Base-by-base conservation (phyloP, 2,329 filamentous ascomycete species). In the Clonostachys rosea region DNA sequence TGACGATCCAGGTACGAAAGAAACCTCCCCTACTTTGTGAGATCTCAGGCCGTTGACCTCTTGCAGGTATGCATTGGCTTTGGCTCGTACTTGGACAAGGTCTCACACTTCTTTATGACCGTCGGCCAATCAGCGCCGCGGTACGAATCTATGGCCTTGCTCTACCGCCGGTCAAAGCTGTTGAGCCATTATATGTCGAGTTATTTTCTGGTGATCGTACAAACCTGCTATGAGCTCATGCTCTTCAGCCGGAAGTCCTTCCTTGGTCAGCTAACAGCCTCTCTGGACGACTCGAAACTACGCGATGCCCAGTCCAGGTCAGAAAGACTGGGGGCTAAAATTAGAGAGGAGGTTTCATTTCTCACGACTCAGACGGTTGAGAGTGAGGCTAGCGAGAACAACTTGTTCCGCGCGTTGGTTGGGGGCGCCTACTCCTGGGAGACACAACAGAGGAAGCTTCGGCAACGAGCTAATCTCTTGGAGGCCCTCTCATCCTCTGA, bases 71-170 rank as follows among this genome's bases (percentile, higher is more conserved):
- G 36, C 17, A 39, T 39, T 18, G 36, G 17, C 9, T 54, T 59
- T 4, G 59, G 55, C 39, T 53, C 57, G 40, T 59, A 58, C 24
- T 45, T 69, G 6, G 65, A 69, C 6, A 67, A 59, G 43, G 34
- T 70, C 6, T 71, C 69, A 2, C 44, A 40, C 2, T 49, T 72
- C 2, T 57, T 72, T 47, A 71, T 71, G 66, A 54, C 52, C 4
- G 49, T 62, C 16, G 67, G 69, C 40, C 62, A 60, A 30, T 63
- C 61, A 6, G 61, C 63, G 8, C 68, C 68, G 18, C 64, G 64
- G 4, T 60, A 69, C 45, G 53, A 71, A 49, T 54, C 43, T 17
- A 62, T 71, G 49, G 61, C 60, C 13, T 42, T 64, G 6, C 52
- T 73, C 1, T 69, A 69, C 48, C 60, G 63, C 4, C 56, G 49